Base-by-base conservation (phyloP, 495 filamentous ascomycete genomes). In the Letharia lupina region DNA sequence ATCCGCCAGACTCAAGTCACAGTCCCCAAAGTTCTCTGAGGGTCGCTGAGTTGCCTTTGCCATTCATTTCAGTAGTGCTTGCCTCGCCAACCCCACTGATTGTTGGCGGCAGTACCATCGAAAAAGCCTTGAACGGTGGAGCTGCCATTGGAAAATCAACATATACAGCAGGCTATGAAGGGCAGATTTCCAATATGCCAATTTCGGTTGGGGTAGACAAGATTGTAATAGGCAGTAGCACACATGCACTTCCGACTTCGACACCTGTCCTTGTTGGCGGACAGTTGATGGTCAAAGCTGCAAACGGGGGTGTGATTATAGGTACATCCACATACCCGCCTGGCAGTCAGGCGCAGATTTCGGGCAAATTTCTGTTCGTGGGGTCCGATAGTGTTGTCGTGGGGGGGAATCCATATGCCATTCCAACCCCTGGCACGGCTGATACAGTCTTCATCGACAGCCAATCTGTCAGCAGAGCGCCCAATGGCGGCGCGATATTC, bases 321-420 rank as follows among this genome's bases (percentile, higher is more conserved):
- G 65, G 60, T n/a, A 62, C 18, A 47, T 42, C 65, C 8, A 67
- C 65, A 1, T 10, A 62, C 37, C 18, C 59, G 18, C 59, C 60
- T 12, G 59, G 64, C 8, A 33, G 40, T 13, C 44, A 62, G 35
- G 50, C 60, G n/a, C 47, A 60, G 16, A 44, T 67, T 12, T 39
- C 31, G 1, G 65, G 40, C 18, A n/a, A 33, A 6, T 7, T 28
- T n/a, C 16, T 67, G 2, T 62, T 59, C 33, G 48, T 62, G 10
- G 65, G 59, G 12, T 4, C 45, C 33, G 15, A n/a, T 12, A 45
- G 41, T 31, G 42, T 65, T 16, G 31, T 65, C 3, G 6, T 60
- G 20, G 58, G 37, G 10, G 31, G 37, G 1, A 61, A 9, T 11
- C 0, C 58, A 23, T 61, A 61, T 42, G 58, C 58, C n/a, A 41